These are phyloP conservation scores for Diaporthe nobilis DNA, from an alignment of 2,329 filamentous ascomycete genomes.

Conservation along the genomic window DNA sequence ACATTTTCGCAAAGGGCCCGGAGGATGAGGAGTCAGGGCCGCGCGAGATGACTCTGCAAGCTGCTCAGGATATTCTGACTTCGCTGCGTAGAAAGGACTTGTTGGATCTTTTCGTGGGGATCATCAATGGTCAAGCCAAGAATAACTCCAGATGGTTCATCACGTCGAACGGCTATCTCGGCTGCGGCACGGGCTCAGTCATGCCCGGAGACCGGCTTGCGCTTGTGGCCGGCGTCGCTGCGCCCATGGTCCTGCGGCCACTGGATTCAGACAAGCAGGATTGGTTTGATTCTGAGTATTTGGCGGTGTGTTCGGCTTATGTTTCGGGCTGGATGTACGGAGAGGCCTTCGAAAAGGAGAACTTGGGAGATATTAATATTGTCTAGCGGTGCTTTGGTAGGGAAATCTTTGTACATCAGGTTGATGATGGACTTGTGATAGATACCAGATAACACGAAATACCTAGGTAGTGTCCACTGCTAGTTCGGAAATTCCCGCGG, in stretches of 20 bases:
- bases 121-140: neutral
- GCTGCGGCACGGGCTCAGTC: neutral
- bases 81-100: neutral
- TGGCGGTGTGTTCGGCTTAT: slow-evolving; percentile 16
- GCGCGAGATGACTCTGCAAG: neutral
- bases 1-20: neutral
- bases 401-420: neutral
- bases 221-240: neutral
- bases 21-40: neutral
- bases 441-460: neutral
- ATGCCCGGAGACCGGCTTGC: slow-evolving; percentile 2
- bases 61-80: neutral
- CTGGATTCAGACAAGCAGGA: neutral
- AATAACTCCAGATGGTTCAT: neutral
- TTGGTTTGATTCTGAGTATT: neutral
- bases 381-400: neutral
- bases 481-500: neutral
- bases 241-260: neutral
- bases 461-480: neutral
- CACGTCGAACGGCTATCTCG: neutral
- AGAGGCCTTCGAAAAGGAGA: neutral
- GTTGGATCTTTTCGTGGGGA: neutral
- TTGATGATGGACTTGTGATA: neutral
- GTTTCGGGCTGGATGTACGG: slow-evolving; percentile 4
- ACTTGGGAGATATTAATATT: neutral